phyloP scores from a whole-genome alignment of 495 filamentous ascomycete species.

The Arthonia radiata region DNA sequence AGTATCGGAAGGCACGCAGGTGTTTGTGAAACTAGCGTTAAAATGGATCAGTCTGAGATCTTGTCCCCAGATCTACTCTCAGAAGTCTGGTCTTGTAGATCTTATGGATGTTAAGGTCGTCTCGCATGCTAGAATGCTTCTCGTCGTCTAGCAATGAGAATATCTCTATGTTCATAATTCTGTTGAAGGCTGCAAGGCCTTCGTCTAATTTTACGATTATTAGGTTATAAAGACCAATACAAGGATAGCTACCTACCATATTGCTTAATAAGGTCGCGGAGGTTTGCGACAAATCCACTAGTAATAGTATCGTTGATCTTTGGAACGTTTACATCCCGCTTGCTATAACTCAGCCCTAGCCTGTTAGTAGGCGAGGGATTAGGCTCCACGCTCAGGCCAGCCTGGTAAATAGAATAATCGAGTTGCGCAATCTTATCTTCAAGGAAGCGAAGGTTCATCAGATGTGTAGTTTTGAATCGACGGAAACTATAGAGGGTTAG shows the following conservation, averaged over 20 bases:
- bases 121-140: conserved; percentile 4
- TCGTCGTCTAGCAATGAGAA: conserved; percentile 7
- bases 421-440: conserved; percentile 10
- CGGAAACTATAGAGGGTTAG: conserved; percentile 12
- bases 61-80: conserved; percentile 5
- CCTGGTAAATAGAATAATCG: conserved; percentile 11
- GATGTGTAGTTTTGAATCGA: conserved; percentile 12
- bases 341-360: conserved; percentile 6
- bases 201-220: conserved; percentile 4
- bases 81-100: conserved; percentile 8
- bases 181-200: conserved; percentile 6
- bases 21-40: conserved; percentile 4
- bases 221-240: conserved; percentile 1
- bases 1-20: conserved; percentile 7
- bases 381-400: conserved; percentile 7
- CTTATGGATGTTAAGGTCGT: conserved; percentile 6
- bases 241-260: conserved; percentile 5
- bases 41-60: conserved; percentile 4
- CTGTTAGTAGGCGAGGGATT: conserved; percentile 2
- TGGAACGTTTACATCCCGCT: conserved; percentile 3
- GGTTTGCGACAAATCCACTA: conserved; percentile 2
- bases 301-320: conserved; percentile 3
- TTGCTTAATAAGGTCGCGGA: conserved; percentile 6
- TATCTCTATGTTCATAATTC: conserved; percentile 8
- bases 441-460: conserved; percentile 12